A percentile compares a stretch with the other conserved stretches of the same genome.
Conservation (phyloP, 1,284 basidiomycete species). For the Xanthoconium separans region DNA sequence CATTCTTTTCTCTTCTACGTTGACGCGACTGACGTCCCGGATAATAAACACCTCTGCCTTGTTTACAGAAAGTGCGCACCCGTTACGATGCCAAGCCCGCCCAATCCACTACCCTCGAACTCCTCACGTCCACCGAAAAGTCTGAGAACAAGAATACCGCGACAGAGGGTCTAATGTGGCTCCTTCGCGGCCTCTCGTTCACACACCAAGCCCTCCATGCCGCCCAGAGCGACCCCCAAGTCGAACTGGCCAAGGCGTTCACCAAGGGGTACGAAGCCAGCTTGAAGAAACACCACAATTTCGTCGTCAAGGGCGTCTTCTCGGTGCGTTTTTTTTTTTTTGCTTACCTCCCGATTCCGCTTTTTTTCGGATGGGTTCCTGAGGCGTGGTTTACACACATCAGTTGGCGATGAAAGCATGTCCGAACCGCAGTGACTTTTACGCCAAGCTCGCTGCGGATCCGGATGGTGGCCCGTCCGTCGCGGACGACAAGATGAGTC, state of each 20-base stretch:
- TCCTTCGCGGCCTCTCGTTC: constrained; percentile 87
- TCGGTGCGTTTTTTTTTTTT: constrained; percentile 51
- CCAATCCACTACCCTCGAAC: constrained; percentile 79
- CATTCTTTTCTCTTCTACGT: not conserved
- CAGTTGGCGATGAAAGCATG: constrained; percentile 88
- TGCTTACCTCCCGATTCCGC: not conserved
- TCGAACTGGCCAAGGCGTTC: constrained; percentile 81
- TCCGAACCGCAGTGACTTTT: constrained; percentile 90
- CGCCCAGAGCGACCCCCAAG: constrained; percentile 64
- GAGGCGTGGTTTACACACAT: not conserved
- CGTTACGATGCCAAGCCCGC: constrained; percentile 70
- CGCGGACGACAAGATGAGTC: constrained; percentile 65
- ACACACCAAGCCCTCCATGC: constrained; percentile 83
- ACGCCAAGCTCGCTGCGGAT: constrained; percentile 81
- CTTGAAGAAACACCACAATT: constrained; percentile 86
- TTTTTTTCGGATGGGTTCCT: not conserved
- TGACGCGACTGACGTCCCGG: not conserved
- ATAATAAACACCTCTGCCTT: too few relatives aligned
- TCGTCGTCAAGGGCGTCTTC: constrained; percentile 86
- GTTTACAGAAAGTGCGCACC: constrained; percentile 79
- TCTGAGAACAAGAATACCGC: constrained; percentile 84
- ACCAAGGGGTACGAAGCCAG: constrained; percentile 80
- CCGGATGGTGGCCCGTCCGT: constrained; percentile 53
- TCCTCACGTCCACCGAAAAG: constrained; percentile 84
- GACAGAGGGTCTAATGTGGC: constrained; percentile 92